phyloP scores from a whole-genome alignment of 78 protist genomes.

The Dictyostelium brefeldianum region DNA sequence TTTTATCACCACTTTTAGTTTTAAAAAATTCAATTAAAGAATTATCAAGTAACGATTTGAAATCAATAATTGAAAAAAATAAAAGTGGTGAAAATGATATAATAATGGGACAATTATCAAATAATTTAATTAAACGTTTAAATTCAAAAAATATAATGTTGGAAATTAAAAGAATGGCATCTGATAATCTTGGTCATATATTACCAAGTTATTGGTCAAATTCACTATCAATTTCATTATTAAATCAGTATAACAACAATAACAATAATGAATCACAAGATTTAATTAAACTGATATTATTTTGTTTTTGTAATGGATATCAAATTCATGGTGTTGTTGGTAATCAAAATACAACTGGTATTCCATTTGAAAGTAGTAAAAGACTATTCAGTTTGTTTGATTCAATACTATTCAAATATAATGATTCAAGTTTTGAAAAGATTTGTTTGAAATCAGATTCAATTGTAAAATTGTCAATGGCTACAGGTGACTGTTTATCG shows the following conservation, averaged over 20 bases:
- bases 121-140: background rate
- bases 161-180: slow-evolving; percentile 12
- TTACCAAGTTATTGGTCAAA: background rate
- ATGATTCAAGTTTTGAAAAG: background rate
- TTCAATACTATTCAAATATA: background rate
- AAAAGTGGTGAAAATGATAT: background rate
- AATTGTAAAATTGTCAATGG: slow-evolving; percentile 8
- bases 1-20: slow-evolving; percentile 30
- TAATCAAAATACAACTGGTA: background rate
- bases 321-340: background rate
- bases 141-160: background rate
- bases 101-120: background rate
- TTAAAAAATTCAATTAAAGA: background rate
- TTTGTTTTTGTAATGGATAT: slow-evolving; percentile 23
- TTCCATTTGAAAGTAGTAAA: background rate
- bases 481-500: background rate
- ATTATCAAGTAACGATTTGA: background rate
- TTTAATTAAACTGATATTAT: background rate
- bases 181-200: background rate
- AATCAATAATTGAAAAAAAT: background rate
- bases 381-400: background rate
- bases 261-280: background rate
- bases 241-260: background rate
- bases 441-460: background rate
- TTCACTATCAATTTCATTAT: background rate